Evolutionary conservation across 2,329 filamentous ascomycete genomes (phyloP).

Genomic region (Penicillium sp.): DNA sequence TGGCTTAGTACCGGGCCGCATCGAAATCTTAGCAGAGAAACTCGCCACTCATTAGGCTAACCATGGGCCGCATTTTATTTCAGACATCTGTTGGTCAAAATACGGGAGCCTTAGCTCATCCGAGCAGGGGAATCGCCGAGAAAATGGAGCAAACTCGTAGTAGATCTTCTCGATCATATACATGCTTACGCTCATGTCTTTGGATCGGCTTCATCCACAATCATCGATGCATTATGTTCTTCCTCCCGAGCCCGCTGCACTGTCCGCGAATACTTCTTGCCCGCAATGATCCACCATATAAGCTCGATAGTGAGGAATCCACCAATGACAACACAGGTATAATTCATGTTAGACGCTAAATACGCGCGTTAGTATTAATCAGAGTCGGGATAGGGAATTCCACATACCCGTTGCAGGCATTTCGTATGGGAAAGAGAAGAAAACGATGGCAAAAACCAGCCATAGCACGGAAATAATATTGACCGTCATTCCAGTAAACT

Average conservation of each 20-base stretch:
- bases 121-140: background rate
- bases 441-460: slow-evolving; percentile 49
- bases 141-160: background rate
- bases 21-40: background rate
- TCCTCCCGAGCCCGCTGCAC: slow-evolving; percentile 53
- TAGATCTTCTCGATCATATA: too few species aligned
- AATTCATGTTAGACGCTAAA: slow-evolving; percentile 45
- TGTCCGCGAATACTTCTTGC: slow-evolving; percentile 37
- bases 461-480: slow-evolving; percentile 47
- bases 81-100: background rate
- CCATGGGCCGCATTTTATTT: background rate
- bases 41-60: background rate
- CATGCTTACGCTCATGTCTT: background rate
- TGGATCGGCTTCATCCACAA: slow-evolving; percentile 6
- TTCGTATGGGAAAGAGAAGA: slow-evolving; percentile 45
- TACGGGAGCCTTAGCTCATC: background rate
- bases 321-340: slow-evolving; percentile 48
- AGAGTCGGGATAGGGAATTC: background rate
- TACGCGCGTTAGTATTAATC: background rate
- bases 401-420: slow-evolving; percentile 33
- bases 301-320: slow-evolving; percentile 38
- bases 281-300: slow-evolving; percentile 44
- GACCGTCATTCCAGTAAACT: slow-evolving; percentile 38
- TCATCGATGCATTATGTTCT: slow-evolving; percentile 40
- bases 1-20: background rate